Evolutionary conservation across 2,329 filamentous ascomycete genomes (phyloP), one percentile per base, ranked within the genome.

Genomic region (Aspergillaceae sp.): DNA sequence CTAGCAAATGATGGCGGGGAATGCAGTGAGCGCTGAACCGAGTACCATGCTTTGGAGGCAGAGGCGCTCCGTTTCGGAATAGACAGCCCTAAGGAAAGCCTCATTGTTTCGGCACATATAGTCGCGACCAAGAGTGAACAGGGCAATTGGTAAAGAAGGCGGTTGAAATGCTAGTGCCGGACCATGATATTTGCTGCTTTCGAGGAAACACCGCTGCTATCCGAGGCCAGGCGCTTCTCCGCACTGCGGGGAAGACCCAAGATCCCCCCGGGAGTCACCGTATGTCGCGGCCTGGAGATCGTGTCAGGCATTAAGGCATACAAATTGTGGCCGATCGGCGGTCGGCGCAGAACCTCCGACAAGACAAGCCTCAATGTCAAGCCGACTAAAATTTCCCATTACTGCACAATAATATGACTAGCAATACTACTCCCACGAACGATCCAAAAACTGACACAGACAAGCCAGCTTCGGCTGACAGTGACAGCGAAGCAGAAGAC

Each of bases 401-500:
- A 19, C 36, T 28, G 36, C 36, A 29, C 40, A 41, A 41, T 19
- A 19, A 19, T 5, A 41, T 41, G 40, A 30, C 28, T 9, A 26
- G 28, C 28, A 11, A 29, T 26, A 30, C 9, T 29, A 11, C 40
- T 29, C 29, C 28, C 4, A 10, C 29, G 29, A 26, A n/a, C 19
- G 35, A 26, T 5, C 41, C 34, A 9, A 29, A 36, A 2, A 32
- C 45, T 10, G 32, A 49, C 3, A 33, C 26, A 10, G 42, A 50
- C 11, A 37, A 48, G 45, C 40, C 40, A 7, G 46, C 53, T 3
- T 40, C 44, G 4, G 54, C 52, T 10, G 55, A 50, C 5, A 63
- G 54, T 29, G 61, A 64, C 7, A 64, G 60, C 29, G 67, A 67
- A 29, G 62, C 62, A n/a, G 64, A 66, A 9, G 65, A 68, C 11